These are phyloP conservation scores for Fusarium sp. DNA, from an alignment of 2,329 filamentous ascomycete genomes.

Conservation along the genomic window DNA sequence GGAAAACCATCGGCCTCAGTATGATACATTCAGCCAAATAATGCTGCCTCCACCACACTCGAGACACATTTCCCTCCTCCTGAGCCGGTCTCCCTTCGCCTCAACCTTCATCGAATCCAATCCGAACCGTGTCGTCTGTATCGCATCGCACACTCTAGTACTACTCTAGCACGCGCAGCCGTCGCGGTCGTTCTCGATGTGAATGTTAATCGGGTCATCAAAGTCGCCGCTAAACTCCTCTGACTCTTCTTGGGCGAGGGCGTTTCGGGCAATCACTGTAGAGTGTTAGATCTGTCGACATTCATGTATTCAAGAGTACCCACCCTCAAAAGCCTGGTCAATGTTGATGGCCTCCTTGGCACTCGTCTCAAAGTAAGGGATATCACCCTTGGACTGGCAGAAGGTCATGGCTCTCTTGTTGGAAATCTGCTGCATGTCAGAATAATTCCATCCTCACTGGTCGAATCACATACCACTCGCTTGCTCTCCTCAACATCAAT, in stretches of 20 bases:
- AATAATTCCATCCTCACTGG: background rate
- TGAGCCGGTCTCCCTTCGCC: slow-evolving; percentile 5
- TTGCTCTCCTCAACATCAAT: slow-evolving; percentile 99
- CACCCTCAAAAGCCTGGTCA: slow-evolving; percentile 78
- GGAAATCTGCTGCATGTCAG: slow-evolving; percentile 70
- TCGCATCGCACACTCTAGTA: slow-evolving; percentile 12
- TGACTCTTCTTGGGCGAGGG: slow-evolving; percentile 93
- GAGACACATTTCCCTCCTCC: slow-evolving; percentile 24
- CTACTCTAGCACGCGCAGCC: slow-evolving; percentile 83
- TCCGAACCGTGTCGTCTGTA: slow-evolving; percentile 6
- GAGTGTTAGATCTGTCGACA: slow-evolving; percentile 7
- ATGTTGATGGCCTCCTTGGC: slow-evolving; percentile 99
- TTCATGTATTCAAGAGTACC: slow-evolving; percentile 23
- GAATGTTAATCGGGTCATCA: slow-evolving; percentile 97
- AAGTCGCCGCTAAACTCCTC: slow-evolving; percentile 98
- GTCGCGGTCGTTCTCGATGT: slow-evolving; percentile 91
- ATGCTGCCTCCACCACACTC: slow-evolving; percentile 28
- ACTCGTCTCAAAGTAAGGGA: slow-evolving; percentile 99
- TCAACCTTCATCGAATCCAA: slow-evolving; percentile 12
- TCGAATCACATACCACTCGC: slow-evolving; percentile 68
- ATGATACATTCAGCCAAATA: slow-evolving; percentile 44
- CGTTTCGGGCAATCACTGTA: slow-evolving; percentile 92
- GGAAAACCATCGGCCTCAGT: slow-evolving; percentile 33
- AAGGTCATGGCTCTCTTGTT: slow-evolving; percentile 97
- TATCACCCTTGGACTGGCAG: slow-evolving; percentile 95